A percentile compares a stretch with the other conserved stretches of the same genome.
These are phyloP conservation scores for Chloranthus sessilifolius DNA, from an alignment of 164 flowering plant genomes.

Conservation along the genomic window DNA sequence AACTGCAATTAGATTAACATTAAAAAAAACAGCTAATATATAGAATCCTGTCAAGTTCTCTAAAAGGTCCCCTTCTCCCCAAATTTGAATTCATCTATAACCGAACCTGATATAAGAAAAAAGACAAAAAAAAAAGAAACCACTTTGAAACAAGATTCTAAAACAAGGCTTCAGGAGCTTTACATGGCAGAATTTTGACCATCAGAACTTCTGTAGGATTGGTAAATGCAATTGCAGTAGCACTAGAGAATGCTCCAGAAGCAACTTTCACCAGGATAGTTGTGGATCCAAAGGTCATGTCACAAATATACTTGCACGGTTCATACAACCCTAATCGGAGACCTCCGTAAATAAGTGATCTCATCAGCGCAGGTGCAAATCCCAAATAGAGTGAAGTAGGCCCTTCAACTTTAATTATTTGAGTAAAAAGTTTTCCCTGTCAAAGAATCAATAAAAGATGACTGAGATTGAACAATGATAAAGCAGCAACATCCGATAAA, in stretches of 20 bases:
- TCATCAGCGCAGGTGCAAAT: constrained; percentile 69
- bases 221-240: constrained; percentile 80
- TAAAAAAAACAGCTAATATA: no score
- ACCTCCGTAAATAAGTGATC: constrained; percentile 89
- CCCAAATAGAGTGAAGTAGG: constrained; percentile 73
- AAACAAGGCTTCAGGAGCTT: not conserved
- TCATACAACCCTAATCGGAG: constrained; percentile 92
- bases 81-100: constrained; percentile 58
- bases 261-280: constrained; percentile 76
- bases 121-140: constrained; percentile 4
- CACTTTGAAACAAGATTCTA: not conserved
- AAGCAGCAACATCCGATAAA: constrained; percentile 8
- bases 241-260: constrained; percentile 87
- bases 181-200: constrained; percentile 32
- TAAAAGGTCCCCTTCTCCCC: constrained; percentile 36
- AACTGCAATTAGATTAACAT: no score
- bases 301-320: constrained; percentile 75
- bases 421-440: constrained; percentile 59
- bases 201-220: constrained; percentile 90
- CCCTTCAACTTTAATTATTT: constrained; percentile 72
- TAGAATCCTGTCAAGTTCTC: constrained; percentile 54
- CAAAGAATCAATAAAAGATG: constrained; percentile 4
- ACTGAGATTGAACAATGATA: constrained; percentile 4
- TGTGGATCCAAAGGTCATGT: constrained; percentile 69
- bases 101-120: constrained; percentile 56